These are phyloP conservation scores for Vigna radiata DNA, from an alignment of 306 rosid genomes.

Conservation along the genomic window DNA sequence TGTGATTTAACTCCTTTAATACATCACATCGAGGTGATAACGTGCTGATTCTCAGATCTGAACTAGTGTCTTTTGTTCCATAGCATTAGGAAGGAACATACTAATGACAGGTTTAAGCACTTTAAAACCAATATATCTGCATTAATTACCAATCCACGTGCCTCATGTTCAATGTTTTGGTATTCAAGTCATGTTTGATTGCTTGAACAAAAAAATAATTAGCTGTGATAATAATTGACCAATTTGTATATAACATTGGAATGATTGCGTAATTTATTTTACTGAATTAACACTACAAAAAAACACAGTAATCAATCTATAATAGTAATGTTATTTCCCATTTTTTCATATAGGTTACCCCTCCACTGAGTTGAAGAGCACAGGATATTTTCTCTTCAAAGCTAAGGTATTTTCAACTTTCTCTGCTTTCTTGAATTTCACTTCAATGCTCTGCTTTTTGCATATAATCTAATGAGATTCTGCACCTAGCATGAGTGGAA, in stretches of 20 bases:
- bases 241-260: slow-evolving; percentile 26
- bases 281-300: slow-evolving; percentile 29
- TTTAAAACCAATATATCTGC: background rate
- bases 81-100: slow-evolving; percentile 20
- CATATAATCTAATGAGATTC: slow-evolving; percentile 41
- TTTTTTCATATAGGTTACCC: background rate
- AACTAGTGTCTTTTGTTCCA: slow-evolving; percentile 22
- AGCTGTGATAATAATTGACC: slow-evolving; percentile 24
- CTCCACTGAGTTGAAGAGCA: slow-evolving; percentile 37
- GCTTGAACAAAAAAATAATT: slow-evolving; percentile 31
- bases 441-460: slow-evolving; percentile 44
- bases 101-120: background rate
- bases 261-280: slow-evolving; percentile 40
- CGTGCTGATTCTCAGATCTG: slow-evolving; percentile 36
- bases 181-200: slow-evolving; percentile 24
- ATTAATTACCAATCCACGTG: background rate
- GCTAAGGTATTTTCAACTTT: slow-evolving; percentile 60
- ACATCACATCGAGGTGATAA: slow-evolving; percentile 44
- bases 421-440: slow-evolving; percentile 51
- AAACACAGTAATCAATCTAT: slow-evolving; percentile 38
- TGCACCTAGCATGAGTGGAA: slow-evolving; percentile 53
- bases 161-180: background rate
- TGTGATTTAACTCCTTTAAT: slow-evolving; percentile 29
- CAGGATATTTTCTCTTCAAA: slow-evolving; percentile 63
- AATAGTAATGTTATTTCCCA: background rate